phyloP scores from a whole-genome alignment of 257 asterid species.

The Striga asiatica region DNA sequence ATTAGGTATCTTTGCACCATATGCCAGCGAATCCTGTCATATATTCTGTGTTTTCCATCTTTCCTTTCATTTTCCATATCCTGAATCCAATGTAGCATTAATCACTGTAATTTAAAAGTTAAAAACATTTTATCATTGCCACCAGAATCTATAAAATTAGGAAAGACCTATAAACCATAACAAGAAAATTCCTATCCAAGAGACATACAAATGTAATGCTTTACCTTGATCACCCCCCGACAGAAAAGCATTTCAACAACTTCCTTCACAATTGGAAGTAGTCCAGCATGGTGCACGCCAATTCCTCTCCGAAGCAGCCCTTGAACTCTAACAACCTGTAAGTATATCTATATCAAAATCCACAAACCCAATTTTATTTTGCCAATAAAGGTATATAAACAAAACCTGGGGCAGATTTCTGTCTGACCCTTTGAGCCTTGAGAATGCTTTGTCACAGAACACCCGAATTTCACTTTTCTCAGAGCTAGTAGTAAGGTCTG shows the following conservation, averaged over 20 bases:
- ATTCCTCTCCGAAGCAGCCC: slow-evolving; percentile 85
- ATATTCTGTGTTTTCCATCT: not conserved
- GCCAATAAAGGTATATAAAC: slow-evolving; percentile 13
- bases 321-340: slow-evolving; percentile 90
- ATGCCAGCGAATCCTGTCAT: not conserved
- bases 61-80: not conserved
- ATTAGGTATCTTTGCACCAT: not conserved
- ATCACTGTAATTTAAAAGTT: not conserved
- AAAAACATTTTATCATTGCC: slow-evolving; percentile 3
- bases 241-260: slow-evolving; percentile 99
- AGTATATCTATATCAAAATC: slow-evolving; percentile 16
- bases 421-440: slow-evolving; percentile 95
- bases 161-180: not conserved
- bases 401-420: slow-evolving; percentile 91
- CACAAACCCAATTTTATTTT: slow-evolving; percentile 11
- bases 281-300: slow-evolving; percentile 97
- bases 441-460: slow-evolving; percentile 94
- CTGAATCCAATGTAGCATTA: slow-evolving; percentile 2
- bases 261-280: slow-evolving; percentile 97
- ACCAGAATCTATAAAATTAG: not conserved
- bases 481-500: slow-evolving; percentile 85
- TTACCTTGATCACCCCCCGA: slow-evolving; percentile 94
- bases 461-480: slow-evolving; percentile 95
- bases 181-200: slow-evolving; percentile 2
- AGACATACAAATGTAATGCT: slow-evolving; percentile 5